Evolutionary conservation across 306 rosid genomes (phyloP).

Genomic region (Pachyrhizus erosus): DNA sequence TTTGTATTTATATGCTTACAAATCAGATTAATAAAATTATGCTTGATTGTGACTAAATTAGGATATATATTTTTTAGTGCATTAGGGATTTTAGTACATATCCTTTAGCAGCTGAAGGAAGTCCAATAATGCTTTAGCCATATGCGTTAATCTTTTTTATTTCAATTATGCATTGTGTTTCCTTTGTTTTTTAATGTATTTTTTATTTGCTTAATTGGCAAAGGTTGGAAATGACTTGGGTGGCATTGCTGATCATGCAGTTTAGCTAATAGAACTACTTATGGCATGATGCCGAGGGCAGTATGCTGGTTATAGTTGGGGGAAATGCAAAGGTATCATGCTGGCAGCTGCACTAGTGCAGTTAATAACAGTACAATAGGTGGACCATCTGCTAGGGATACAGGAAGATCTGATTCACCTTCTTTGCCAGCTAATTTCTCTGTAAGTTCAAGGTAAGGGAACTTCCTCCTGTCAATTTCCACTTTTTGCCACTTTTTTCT

Average conservation of each 20-base stretch:
- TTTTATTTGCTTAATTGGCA: conserved; percentile 28
- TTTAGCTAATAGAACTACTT: conserved; percentile 53
- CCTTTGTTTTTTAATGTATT: not conserved
- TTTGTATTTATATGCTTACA: not conserved
- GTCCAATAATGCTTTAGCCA: not conserved
- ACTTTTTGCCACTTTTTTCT: not conserved
- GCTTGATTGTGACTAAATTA: not conserved
- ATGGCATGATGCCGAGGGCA: conserved; percentile 77
- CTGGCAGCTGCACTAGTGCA: conserved; percentile 92
- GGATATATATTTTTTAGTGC: conserved; percentile 18
- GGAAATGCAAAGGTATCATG: conserved; percentile 94
- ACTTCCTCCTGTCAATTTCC: conserved; percentile 24
- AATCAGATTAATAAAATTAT: not conserved
- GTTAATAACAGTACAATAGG: conserved; percentile 77
- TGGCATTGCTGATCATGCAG: conserved; percentile 50
- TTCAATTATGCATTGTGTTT: conserved; percentile 15
- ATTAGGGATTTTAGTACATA: conserved; percentile 14
- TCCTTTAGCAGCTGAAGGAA: conserved; percentile 38
- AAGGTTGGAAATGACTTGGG: conserved; percentile 41
- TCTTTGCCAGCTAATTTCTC: conserved; percentile 71
- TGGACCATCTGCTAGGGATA: conserved; percentile 81
- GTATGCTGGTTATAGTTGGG: conserved; percentile 87
- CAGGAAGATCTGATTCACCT: conserved; percentile 81
- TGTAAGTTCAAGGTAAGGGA: conserved; percentile 72
- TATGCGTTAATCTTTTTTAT: not conserved